Evolutionary conservation across 495 filamentous ascomycete species (phyloP).

Genomic region (Daldinia vernicosa): DNA sequence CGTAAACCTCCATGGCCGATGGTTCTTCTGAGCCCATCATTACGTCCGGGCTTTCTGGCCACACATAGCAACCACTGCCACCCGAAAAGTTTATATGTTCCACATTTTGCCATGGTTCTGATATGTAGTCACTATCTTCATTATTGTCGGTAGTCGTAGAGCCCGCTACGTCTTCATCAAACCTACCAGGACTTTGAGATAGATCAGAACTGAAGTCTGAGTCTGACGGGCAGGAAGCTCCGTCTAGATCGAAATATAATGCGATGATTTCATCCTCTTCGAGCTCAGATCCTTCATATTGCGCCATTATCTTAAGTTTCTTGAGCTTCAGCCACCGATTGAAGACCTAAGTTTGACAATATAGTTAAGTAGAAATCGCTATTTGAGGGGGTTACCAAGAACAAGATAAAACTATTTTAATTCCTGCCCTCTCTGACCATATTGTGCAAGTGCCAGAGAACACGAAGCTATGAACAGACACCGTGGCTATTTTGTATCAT

Average conservation of each 20-base stretch:
- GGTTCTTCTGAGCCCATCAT: neutral
- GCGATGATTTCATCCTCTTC: constrained; percentile 14
- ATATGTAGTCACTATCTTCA: neutral
- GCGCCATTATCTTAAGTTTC: neutral
- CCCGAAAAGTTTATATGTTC: constrained; percentile 17
- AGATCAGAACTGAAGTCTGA: neutral
- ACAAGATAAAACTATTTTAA: neutral
- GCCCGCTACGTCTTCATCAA: constrained; percentile 1
- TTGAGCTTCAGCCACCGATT: neutral
- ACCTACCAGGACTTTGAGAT: neutral
- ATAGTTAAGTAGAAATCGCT: neutral
- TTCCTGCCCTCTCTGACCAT: neutral
- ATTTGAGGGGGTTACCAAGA: neutral
- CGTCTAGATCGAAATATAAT: constrained; percentile 23
- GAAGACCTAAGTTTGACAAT: neutral
- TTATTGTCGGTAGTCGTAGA: constrained; percentile 2
- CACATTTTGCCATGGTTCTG: neutral
- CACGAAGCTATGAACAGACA: neutral
- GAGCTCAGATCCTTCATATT: neutral
- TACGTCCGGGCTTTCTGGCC: constrained; percentile 14
- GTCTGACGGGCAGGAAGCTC: neutral
- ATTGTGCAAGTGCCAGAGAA: neutral
- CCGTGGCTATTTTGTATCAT: neutral
- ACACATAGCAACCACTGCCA: constrained; percentile 3
- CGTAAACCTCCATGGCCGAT: neutral